Percentiles rank a stretch among this genome's conserved stretches.
Conservation (phyloP, 164 flowering plant genomes). For the Platanus orientalis region DNA sequence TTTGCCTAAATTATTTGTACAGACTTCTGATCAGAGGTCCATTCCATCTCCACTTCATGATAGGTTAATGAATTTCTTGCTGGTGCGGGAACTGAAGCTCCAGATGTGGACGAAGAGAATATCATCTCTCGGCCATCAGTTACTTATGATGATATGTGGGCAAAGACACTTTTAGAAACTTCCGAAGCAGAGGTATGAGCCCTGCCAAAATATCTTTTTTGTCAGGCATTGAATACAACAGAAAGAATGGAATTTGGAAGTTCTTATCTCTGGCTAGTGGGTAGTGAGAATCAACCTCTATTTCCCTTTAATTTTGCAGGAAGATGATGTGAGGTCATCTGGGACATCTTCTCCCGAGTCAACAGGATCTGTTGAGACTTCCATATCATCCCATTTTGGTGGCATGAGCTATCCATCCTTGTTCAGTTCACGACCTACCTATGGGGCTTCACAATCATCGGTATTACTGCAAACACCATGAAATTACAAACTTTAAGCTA, state of each 20-base stretch:
- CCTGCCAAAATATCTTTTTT: constrained; percentile 4
- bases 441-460: constrained; percentile 54
- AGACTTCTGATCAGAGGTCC: not conserved
- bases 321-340: constrained; percentile 89
- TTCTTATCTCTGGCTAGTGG: not conserved
- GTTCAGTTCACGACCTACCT: constrained; percentile 76
- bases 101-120: constrained; percentile 96
- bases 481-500: not conserved
- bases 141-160: constrained; percentile 99
- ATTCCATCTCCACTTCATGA: constrained; percentile 4
- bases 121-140: constrained; percentile 74
- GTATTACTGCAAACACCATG: constrained; percentile 28
- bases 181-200: constrained; percentile 69
- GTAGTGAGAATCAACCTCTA: not conserved
- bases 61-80: constrained; percentile 97
- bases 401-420: constrained; percentile 95
- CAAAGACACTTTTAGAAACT: constrained; percentile 87
- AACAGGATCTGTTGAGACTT: constrained; percentile 90
- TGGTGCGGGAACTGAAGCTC: constrained; percentile 98
- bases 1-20: not conserved
- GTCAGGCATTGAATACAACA: not conserved
- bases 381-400: constrained; percentile 98
- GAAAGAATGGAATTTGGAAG: not conserved
- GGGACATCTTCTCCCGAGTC: constrained; percentile 97
- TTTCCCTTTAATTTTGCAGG: constrained; percentile 38